Conservation (phyloP, 129 eudicot genomes). For the Lactuca sativa region DNA sequence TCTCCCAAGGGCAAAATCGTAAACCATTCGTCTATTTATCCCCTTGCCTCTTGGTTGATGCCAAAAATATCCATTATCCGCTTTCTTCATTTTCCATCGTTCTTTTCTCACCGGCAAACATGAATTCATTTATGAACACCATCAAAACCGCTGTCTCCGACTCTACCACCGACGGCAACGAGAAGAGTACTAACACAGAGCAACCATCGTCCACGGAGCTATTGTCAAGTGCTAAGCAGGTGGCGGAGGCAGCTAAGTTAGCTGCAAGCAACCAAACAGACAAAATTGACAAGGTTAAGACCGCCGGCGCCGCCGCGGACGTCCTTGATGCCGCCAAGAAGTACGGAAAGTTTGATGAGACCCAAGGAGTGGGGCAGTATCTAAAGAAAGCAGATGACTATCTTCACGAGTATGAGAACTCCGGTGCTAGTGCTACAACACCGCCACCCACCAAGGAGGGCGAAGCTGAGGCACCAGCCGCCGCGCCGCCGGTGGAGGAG, state of each 20-base stretch:
- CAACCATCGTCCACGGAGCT: constrained; percentile 33
- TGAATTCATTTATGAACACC: constrained; percentile 26
- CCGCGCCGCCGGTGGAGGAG: constrained; percentile 12
- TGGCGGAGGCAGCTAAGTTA: constrained; percentile 60
- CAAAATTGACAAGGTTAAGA: constrained; percentile 52
- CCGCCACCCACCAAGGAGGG: constrained; percentile 10
- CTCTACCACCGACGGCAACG: constrained; percentile 19
- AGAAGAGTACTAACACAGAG: constrained; percentile 20
- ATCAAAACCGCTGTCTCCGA: constrained; percentile 29
- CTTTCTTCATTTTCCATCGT: constrained; percentile 3
- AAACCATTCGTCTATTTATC: constrained; percentile 15
- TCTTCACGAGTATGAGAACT: constrained; percentile 52
- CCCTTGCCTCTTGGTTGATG: background rate
- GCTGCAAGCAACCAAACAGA: constrained; percentile 41
- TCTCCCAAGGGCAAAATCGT: constrained; percentile 23
- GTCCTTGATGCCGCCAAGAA: constrained; percentile 46
- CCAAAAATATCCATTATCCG: background rate
- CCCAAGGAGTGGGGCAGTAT: constrained; percentile 54
- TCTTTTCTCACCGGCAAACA: constrained; percentile 15
- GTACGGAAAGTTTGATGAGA: constrained; percentile 64
- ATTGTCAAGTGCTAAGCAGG: constrained; percentile 42
- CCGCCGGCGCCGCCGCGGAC: constrained; percentile 66
- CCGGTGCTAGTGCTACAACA: constrained; percentile 28
- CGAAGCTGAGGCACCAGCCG: constrained; percentile 8
- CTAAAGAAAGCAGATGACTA: constrained; percentile 61